A percentile compares a stretch with the other conserved stretches of the same genome.
Evolutionary conservation across 1,139 yeast species (phyloP).

Genomic region (Scheffersomyces parashehatae): DNA sequence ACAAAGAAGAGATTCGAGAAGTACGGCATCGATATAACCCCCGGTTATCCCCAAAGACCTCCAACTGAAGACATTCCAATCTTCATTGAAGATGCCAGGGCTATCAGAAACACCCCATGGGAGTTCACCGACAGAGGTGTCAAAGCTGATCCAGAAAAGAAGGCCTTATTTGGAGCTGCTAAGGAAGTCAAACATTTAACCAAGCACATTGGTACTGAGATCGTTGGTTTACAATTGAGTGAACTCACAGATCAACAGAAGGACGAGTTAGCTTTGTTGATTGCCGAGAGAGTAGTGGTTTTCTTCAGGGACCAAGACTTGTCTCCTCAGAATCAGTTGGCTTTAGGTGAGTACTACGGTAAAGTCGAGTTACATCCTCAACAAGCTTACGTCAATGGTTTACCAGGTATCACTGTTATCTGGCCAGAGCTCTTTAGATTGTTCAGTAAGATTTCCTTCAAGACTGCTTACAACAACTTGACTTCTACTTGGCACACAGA

Average conservation of each 20-base stretch:
- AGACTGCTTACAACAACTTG: background rate
- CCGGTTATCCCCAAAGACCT: conserved; percentile 44
- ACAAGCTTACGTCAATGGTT: conserved; percentile 37
- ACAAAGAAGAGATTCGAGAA: conserved; percentile 33
- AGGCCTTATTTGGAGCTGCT: conserved; percentile 21
- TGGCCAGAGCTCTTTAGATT: conserved; percentile 41
- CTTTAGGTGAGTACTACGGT: conserved; percentile 47
- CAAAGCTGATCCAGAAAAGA: conserved; percentile 21
- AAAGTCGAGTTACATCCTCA: conserved; percentile 51
- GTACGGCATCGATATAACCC: conserved; percentile 40
- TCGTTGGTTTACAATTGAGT: conserved; percentile 19
- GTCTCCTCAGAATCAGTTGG: conserved; percentile 45
- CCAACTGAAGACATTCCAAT: conserved; percentile 21
- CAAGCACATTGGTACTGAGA: conserved; percentile 21
- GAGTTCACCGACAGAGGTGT: conserved; percentile 17
- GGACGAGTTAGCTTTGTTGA: conserved; percentile 47
- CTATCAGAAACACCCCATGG: conserved; percentile 14
- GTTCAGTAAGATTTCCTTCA: background rate
- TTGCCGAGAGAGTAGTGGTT: conserved; percentile 55
- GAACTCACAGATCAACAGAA: conserved; percentile 24
- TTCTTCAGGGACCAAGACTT: conserved; percentile 50
- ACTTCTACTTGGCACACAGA: conserved; percentile 33
- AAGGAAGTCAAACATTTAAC: conserved; percentile 19
- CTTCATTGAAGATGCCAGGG: conserved; percentile 16
- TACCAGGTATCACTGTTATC: conserved; percentile 48